A percentile compares a stretch with the other conserved stretches of the same genome.
phyloP scores from a whole-genome alignment of 179 eudicot genomes.

The Spinacia oleracea region DNA sequence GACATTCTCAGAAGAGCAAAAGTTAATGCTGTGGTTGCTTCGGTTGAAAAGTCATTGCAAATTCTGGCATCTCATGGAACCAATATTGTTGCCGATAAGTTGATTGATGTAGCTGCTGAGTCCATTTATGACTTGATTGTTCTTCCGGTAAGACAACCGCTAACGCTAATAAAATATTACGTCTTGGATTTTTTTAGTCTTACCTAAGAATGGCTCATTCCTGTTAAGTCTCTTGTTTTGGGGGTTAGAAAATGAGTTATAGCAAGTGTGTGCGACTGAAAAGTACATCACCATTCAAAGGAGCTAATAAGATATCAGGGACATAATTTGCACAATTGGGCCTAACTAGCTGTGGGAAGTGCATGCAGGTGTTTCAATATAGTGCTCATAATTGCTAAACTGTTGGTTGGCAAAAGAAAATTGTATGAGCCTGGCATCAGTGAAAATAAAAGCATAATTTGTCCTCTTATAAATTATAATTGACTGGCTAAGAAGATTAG shows the following conservation, averaged over 20 bases:
- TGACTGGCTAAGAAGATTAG: not conserved
- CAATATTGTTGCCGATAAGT: conserved; percentile 71
- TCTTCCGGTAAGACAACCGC: conserved; percentile 65
- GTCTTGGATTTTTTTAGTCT: not conserved
- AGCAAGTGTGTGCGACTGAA: not conserved
- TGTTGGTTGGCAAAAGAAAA: not conserved
- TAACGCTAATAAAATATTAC: not conserved
- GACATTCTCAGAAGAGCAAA: conserved; percentile 87
- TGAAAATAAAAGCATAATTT: not conserved
- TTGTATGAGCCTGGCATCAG: not conserved
- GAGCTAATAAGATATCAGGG: not conserved
- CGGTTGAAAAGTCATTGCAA: conserved; percentile 62
- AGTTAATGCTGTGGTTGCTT: conserved; percentile 71
- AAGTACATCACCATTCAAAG: not conserved
- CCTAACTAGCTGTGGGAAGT: not conserved
- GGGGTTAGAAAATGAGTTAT: not conserved
- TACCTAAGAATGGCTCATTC: conserved; percentile 8
- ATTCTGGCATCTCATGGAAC: conserved; percentile 73
- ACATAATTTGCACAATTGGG: not conserved
- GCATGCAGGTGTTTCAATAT: not conserved
- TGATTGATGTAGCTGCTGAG: conserved; percentile 55
- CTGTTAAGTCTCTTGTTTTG: not conserved
- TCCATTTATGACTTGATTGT: conserved; percentile 72
- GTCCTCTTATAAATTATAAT: not conserved
- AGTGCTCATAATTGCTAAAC: not conserved